Base-by-base conservation (phyloP, 768 basidiomycete genomes). In the Tricholoma matsutake region DNA sequence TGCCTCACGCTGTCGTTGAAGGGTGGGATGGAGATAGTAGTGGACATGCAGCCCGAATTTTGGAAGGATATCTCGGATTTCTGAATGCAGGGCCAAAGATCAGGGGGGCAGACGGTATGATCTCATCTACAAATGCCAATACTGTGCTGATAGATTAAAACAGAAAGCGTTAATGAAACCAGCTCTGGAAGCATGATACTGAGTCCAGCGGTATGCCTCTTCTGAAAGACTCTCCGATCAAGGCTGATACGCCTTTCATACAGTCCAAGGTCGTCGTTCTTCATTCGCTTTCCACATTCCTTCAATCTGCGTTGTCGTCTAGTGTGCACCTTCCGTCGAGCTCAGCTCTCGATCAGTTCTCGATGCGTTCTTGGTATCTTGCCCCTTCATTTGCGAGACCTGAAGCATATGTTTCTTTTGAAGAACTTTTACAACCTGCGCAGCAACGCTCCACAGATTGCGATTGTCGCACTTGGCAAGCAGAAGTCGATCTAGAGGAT, bases 61-160 rank as follows among this genome's bases (percentile, higher is more conserved):
- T 95, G 22, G 87, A 90, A 67, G 92, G 92, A 2, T 93, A 93
- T 69, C 81, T 94, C 11, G 86, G 89, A n/a, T 81, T 93, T 62
- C 73, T 95, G 59, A 89, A 81, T 63, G 87, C 84, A 4, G 86
- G 88, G 16, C 85, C 85, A 2, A 83, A 78, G 63, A 86, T 83
- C 63, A 83, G 83, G 35, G 83, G 83, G 57, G 75, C 72, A 10
- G 81, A 84, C 59, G 87, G 88, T 84, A 62, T 25, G 72, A 54
- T 49, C 41, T 10, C 20, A 55, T 39, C 49, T 31, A 57, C 6
- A 18, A 61, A 34, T 37, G 55, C 9, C 7, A 22, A 52, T 37
- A 29, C 58, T 10, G 35, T 56, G 14, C 31, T 59, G 41, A 56
- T 51, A 28, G n/a, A 52, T 16, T 9, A 14, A 49, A 49, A 49